A percentile compares a stretch with the other conserved stretches of the same genome.
Evolutionary conservation across 1,284 basidiomycete species (phyloP).

Genomic region (Tilletia indica): DNA sequence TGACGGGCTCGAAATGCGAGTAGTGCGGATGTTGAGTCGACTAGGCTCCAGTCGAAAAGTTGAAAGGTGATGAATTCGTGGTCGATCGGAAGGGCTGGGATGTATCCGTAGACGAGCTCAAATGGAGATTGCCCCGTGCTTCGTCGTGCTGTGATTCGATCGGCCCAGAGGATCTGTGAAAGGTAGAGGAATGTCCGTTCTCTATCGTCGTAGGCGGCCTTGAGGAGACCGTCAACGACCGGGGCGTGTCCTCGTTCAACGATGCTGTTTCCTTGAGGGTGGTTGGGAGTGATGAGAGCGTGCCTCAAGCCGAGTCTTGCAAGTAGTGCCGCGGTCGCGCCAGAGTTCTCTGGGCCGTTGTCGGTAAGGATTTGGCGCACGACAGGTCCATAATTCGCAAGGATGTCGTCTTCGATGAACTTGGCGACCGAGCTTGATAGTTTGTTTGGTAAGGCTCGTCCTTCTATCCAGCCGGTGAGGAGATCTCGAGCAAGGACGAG

Average conservation of each 20-base stretch:
- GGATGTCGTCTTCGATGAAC: slow-evolving; percentile 10
- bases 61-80: neutral
- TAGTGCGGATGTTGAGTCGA: neutral
- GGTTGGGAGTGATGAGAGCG: neutral
- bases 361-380: neutral
- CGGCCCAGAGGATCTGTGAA: neutral
- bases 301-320: neutral
- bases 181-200: neutral
- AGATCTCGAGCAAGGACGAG: neutral
- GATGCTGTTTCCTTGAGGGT: neutral
- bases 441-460: neutral
- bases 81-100: neutral
- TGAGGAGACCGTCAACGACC: neutral
- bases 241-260: slow-evolving; percentile 7
- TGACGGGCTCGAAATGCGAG: neutral
- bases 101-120: slow-evolving; percentile 1
- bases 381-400: neutral
- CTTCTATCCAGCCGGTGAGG: neutral
- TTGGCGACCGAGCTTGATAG: neutral
- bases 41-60: neutral
- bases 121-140: neutral
- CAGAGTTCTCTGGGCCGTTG: slow-evolving; percentile 6
- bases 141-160: neutral
- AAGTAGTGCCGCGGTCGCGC: neutral
- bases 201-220: neutral